A percentile compares a stretch with the other conserved stretches of the same genome.
phyloP scores from a whole-genome alignment of 148 eudicot species.

The Rhododendron vialii region DNA sequence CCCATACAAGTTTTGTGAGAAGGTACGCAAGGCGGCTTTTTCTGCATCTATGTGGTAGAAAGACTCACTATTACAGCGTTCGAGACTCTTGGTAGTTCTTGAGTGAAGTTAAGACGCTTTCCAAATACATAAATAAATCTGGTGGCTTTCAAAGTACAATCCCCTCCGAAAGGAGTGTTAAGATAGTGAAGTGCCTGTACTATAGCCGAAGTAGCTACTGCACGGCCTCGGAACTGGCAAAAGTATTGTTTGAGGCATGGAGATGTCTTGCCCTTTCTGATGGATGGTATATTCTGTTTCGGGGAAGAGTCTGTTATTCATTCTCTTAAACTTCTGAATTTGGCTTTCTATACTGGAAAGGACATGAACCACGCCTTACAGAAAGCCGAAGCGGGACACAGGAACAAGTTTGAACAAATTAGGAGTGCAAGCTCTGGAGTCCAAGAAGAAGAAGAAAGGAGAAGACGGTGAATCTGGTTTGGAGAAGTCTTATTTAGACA shows the following conservation, averaged over 20 bases:
- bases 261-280: constrained; percentile 73
- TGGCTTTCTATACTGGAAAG: constrained; percentile 86
- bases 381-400: constrained; percentile 61
- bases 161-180: constrained; percentile 94
- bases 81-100: constrained; percentile 95
- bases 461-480: constrained; percentile 79
- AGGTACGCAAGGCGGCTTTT: constrained; percentile 94
- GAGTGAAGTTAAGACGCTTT: constrained; percentile 84
- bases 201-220: constrained; percentile 91
- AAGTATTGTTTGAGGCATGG: constrained; percentile 85
- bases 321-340: constrained; percentile 73
- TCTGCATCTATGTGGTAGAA: constrained; percentile 97
- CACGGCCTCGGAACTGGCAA: constrained; percentile 99
- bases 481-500: constrained; percentile 83
- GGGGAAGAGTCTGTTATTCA: constrained; percentile 94
- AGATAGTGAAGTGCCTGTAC: constrained; percentile 80
- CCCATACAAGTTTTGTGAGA: constrained; percentile 77
- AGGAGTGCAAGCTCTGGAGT: constrained; percentile 59
- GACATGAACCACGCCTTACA: constrained; percentile 52
- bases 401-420: constrained; percentile 56
- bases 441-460: constrained; percentile 97
- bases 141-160: constrained; percentile 79
- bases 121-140: constrained; percentile 73
- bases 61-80: constrained; percentile 94
- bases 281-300: constrained; percentile 78